Base-by-base conservation (phyloP, 2,329 filamentous ascomycete species). In the Fusarium sp. region DNA sequence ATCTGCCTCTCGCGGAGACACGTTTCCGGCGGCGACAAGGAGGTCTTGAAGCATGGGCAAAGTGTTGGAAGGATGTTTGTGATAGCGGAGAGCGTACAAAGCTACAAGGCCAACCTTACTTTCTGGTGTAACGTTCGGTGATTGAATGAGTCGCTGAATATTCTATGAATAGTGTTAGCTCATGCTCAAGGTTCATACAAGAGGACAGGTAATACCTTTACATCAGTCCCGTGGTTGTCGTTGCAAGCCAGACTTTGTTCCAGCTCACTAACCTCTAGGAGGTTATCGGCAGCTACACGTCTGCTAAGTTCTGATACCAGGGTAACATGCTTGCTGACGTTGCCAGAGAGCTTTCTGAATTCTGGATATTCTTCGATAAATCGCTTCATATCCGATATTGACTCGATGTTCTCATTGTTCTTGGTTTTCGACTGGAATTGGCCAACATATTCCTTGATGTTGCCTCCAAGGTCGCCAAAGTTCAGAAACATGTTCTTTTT, bases 361-460 rank as follows among this genome's bases (percentile, higher is more conserved):
- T 99, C 96, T 5, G 96, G 96, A 80, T 98, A 99, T 79, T 99
- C 96, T 82, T 99, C 96, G 62, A 99, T 97, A 78, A 99, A 99
- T 47, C 95, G 94, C 82, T 99, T 99, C 97, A 99, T 99, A 81
- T 99, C 96, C 62, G 93, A 89, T 80, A 99, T 98, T 21, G 96
- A 98, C 80, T 99, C 96, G 69, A 99, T 95, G 80, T 97, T 96
- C 81, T 95, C 94, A 77, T 92, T 97, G 77, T 93, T 97, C 80
- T 98, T 96, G n/a, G 96, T 97, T 81, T 97, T 98, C 18, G 93
- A 94, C 78, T 98, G 96, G 79, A 98, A 99, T 80, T 98, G 96
- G 80, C 97, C 95, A 62, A 99, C 96, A 77, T 99, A 99, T 64
- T 98, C 95, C 82, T 98, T 98, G 80, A 98, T 97, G 76, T 97